Conservation (phyloP, 2,329 filamentous ascomycete genomes). For the Fusarium torulosum region DNA sequence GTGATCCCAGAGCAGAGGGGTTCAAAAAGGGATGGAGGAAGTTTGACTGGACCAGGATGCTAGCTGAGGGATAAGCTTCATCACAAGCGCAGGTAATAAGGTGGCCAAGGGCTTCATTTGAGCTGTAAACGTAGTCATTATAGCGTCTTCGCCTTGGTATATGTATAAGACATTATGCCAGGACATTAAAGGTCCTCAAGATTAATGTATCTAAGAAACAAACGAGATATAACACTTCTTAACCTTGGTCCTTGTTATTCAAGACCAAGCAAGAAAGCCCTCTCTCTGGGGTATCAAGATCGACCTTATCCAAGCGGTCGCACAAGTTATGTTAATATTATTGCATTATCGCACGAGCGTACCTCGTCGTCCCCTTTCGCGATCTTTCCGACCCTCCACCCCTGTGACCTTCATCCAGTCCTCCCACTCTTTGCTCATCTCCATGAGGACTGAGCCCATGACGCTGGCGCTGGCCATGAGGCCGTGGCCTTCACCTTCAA, state of each 20-base stretch:
- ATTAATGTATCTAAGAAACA: slow-evolving; percentile 45
- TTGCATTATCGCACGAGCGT: slow-evolving; percentile 38
- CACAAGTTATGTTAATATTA: background rate
- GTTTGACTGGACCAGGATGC: slow-evolving; percentile 85
- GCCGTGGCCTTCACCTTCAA: slow-evolving; percentile 93
- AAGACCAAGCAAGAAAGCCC: slow-evolving; percentile 7
- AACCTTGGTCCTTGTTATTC: slow-evolving; percentile 1
- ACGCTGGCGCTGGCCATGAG: slow-evolving; percentile 94
- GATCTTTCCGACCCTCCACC: slow-evolving; percentile 52
- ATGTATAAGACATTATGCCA: slow-evolving; percentile 44
- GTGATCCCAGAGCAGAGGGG: slow-evolving; percentile 75
- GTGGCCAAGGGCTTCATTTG: background rate
- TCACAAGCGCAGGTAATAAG: background rate
- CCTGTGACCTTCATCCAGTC: slow-evolving; percentile 79
- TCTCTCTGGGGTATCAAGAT: slow-evolving; percentile 37
- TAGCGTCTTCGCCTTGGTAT: slow-evolving; percentile 16
- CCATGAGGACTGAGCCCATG: slow-evolving; percentile 94
- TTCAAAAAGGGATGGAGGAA: slow-evolving; percentile 90
- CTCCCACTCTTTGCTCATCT: slow-evolving; percentile 95
- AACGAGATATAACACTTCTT: slow-evolving; percentile 17
- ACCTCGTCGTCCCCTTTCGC: slow-evolving; percentile 50
- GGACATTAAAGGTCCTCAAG: slow-evolving; percentile 30
- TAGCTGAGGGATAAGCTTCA: slow-evolving; percentile 55
- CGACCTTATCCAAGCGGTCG: slow-evolving; percentile 8
- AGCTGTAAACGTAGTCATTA: slow-evolving; percentile 13